Base-by-base conservation (phyloP, 345 rosid species). In the Anacardium occidentale region DNA sequence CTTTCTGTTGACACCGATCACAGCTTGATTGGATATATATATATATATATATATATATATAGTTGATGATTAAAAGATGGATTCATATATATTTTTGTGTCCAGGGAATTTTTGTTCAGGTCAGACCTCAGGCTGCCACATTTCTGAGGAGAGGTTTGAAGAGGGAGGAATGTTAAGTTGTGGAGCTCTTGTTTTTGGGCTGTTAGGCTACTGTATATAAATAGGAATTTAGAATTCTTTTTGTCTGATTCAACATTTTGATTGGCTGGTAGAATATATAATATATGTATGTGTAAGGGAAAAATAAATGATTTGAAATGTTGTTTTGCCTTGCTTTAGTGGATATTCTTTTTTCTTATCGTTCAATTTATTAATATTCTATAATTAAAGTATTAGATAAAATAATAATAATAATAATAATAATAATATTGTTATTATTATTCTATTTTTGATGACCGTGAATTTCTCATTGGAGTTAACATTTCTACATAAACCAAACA, bases 201-300 rank as follows among this genome's bases (percentile, higher is more conserved):
- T 73, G 82, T 81, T 67, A 70, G 54, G 55, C 59, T 64, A 34
- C 69, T 84, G 88, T 85, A 85, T 53, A 83, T 83, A 83, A 68
- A 75, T 85, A 85, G 87, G 71, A 75, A 68, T 53, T 69, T 74
- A 64, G 68, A 45, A 13, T 63, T 54, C 60, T 73, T 50, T 65
- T 25, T 18, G 32, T 60, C 64, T 4, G 20, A 34, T 59, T 48
- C 66, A 53, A 60, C 62, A 48, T 58, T 69, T 72, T 75, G 61
- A 37, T 64, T 73, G 69, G 68, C 68, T 20, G 32, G 51, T 68
- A 76, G 74, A 56, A 65, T 52, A 67, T 71, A 59, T 51, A 50
- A 65, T 52, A 67, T 71, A 59, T 51, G 15, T 58, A 75, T 69
- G 60, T 76, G 76, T 74, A 64, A 74, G 54, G 73, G 74, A 62